Conservation (phyloP, 257 asterid genomes). For the Salvia miltiorrhiza region DNA sequence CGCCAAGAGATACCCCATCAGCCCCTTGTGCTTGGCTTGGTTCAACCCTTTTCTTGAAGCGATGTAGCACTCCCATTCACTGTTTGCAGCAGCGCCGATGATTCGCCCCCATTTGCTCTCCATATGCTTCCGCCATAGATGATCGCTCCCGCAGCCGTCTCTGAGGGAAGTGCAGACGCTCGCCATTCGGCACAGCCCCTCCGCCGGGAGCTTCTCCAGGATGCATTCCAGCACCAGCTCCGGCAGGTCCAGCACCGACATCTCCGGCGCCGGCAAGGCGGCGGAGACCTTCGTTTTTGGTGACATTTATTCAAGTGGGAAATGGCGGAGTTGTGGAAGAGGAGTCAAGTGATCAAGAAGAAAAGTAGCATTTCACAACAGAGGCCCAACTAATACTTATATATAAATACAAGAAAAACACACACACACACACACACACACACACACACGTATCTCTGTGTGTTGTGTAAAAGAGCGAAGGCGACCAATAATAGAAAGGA, state of each 20-base stretch:
- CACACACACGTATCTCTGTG: neutral
- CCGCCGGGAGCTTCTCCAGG: slow-evolving; percentile 76
- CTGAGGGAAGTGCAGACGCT: slow-evolving; percentile 53
- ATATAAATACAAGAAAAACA: neutral
- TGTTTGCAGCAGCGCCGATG: slow-evolving; percentile 49
- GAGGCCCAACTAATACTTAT: slow-evolving; percentile 21
- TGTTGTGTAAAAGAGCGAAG: neutral
- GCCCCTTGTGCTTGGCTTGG: slow-evolving; percentile 39
- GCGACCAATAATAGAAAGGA: neutral
- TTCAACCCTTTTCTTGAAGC: slow-evolving; percentile 47
- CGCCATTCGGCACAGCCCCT: slow-evolving; percentile 67
- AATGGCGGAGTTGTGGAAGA: slow-evolving; percentile 27
- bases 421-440: neutral
- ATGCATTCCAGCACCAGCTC: slow-evolving; percentile 76
- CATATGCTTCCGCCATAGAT: slow-evolving; percentile 66
- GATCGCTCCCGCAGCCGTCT: slow-evolving; percentile 59
- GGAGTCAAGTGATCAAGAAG: slow-evolving; percentile 56
- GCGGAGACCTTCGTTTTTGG: slow-evolving; percentile 28
- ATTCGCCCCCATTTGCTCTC: slow-evolving; percentile 64
- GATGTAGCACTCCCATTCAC: slow-evolving; percentile 51
- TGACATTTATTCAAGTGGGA: slow-evolving; percentile 30
- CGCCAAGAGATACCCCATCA: slow-evolving; percentile 30
- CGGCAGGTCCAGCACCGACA: slow-evolving; percentile 67
- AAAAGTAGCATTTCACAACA: slow-evolving; percentile 51
- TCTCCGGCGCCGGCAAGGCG: slow-evolving; percentile 14